phyloP scores from a whole-genome alignment of 805 yeast genomes.

The Pichia sporocuriosa region DNA sequence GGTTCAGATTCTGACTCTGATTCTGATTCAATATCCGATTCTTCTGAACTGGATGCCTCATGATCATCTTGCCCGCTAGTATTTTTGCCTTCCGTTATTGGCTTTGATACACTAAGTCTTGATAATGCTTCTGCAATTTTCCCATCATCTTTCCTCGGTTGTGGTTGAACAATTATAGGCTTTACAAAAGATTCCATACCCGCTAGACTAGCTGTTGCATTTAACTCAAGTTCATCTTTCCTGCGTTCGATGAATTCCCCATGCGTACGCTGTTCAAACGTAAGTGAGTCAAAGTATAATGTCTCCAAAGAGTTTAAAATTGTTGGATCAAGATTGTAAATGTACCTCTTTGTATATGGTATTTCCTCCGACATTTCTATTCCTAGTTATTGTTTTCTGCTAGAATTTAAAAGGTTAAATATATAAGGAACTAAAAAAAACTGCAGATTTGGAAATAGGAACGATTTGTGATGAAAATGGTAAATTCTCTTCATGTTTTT shows the following conservation, averaged over 20 bases:
- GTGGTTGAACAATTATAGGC: constrained; percentile 13
- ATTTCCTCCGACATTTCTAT: constrained; percentile 9
- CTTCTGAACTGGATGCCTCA: constrained; percentile 39
- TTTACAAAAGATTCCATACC: not conserved
- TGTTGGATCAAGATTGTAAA: constrained; percentile 38
- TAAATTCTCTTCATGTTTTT: no score
- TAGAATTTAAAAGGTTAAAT: no score
- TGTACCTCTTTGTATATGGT: constrained; percentile 35
- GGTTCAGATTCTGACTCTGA: constrained; percentile 1
- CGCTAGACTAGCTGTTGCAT: no score
- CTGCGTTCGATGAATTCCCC: constrained; percentile 16
- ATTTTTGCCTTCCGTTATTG: not conserved
- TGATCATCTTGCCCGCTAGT: constrained; percentile 34
- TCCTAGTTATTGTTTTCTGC: not conserved
- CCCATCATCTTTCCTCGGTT: constrained; percentile 6
- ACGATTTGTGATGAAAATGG: no score
- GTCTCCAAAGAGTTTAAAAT: constrained; percentile 43
- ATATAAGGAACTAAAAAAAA: not conserved
- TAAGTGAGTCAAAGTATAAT: constrained; percentile 47
- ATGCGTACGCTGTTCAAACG: constrained; percentile 29
- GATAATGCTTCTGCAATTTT: not conserved
- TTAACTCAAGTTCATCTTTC: constrained; percentile 10
- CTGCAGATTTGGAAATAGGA: not conserved
- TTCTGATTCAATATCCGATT: constrained; percentile 1
- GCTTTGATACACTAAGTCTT: constrained; percentile 3